phyloP scores from a whole-genome alignment of 805 yeast genomes.

The Kazachstania psychrophila region DNA sequence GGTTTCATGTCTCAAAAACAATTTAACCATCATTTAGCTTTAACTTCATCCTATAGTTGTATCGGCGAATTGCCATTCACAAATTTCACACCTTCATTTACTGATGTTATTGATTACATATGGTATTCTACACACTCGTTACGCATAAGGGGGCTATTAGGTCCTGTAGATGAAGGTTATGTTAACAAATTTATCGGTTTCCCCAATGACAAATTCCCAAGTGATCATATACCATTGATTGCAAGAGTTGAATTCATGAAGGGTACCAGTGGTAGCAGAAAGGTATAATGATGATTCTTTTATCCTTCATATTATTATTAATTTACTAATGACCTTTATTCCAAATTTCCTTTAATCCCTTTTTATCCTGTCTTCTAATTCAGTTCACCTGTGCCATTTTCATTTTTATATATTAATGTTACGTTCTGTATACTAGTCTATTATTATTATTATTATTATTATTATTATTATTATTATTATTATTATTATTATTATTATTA shows the following conservation, averaged over 20 bases:
- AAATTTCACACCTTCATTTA: constrained; percentile 86
- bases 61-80: constrained; percentile 91
- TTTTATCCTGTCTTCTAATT: not conserved
- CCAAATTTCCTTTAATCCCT: too few species aligned
- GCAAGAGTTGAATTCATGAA: constrained; percentile 67
- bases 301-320: too few species aligned
- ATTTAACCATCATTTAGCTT: constrained; percentile 66
- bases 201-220: constrained; percentile 89
- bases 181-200: constrained; percentile 73
- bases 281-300: constrained; percentile 20
- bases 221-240: constrained; percentile 87
- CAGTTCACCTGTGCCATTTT: not conserved
- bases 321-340: too few species aligned
- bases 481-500: too few species aligned
- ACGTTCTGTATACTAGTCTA: constrained; percentile 4
- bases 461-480: too few species aligned
- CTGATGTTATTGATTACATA: constrained; percentile 87
- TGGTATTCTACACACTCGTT: constrained; percentile 85
- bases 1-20: constrained; percentile 89
- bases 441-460: not conserved
- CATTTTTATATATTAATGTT: constrained; percentile 3
- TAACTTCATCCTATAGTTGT: constrained; percentile 76
- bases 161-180: constrained; percentile 74
- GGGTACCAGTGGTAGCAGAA: constrained; percentile 26
- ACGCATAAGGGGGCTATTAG: constrained; percentile 77